These are phyloP conservation scores for Penicillium goetzii DNA, from an alignment of 495 filamentous ascomycete genomes.

Conservation along the genomic window DNA sequence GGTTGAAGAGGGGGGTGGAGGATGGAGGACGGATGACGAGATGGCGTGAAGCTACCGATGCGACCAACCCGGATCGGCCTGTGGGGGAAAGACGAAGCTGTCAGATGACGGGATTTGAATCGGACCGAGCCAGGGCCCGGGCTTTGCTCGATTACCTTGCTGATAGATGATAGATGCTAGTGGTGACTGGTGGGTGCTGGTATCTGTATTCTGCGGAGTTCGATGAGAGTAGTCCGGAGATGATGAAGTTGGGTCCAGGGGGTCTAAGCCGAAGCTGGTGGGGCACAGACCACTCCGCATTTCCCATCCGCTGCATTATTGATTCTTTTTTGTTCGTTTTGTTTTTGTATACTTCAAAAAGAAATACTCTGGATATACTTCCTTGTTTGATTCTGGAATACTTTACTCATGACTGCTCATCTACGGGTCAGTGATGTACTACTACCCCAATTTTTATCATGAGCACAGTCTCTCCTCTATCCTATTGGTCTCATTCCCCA, in stretches of 20 bases:
- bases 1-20: constrained; percentile 5
- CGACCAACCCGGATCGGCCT: constrained; percentile 34
- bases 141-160: neutral
- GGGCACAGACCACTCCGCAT: constrained; percentile 9
- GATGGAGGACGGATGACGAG: constrained; percentile 31
- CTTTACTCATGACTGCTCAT: neutral
- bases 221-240: neutral
- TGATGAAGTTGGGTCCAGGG: neutral
- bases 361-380: neutral
- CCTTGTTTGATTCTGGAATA: neutral
- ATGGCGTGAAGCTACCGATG: constrained; percentile 37
- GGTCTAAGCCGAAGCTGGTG: neutral
- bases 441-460: neutral
- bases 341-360: neutral
- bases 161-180: neutral
- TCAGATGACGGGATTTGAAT: constrained; percentile 32
- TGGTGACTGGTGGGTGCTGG: neutral
- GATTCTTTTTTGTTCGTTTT: too few species aligned
- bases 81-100: constrained; percentile 19
- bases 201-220: neutral
- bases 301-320: too few species aligned
- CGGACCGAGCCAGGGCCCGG: constrained; percentile 25
- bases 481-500: neutral
- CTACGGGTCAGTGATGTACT: neutral
- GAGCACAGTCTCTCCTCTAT: neutral